Percentiles rank a stretch among this genome's conserved stretches.
Conservation (phyloP, 768 basidiomycete genomes). For the Tephrocybe sp. region DNA sequence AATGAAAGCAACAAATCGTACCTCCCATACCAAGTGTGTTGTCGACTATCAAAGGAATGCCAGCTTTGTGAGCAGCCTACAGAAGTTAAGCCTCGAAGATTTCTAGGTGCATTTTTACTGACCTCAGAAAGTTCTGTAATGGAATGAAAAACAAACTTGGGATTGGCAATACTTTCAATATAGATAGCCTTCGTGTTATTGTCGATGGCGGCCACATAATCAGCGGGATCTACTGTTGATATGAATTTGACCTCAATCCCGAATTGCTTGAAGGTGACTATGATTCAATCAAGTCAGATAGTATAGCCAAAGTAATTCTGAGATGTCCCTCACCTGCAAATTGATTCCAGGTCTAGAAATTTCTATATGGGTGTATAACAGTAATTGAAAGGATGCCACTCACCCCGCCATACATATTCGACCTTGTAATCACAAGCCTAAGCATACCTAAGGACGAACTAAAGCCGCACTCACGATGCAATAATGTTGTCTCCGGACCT, state of each 20-base stretch:
- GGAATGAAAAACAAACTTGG: conserved; percentile 47
- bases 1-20: background rate
- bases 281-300: background rate
- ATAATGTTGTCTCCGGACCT: conserved; percentile 76
- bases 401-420: conserved; percentile 63
- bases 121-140: conserved; percentile 52
- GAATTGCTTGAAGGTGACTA: conserved; percentile 65
- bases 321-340: conserved; percentile 42
- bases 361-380: too few species aligned
- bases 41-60: conserved; percentile 35
- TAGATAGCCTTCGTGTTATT: conserved; percentile 55
- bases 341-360: conserved; percentile 60
- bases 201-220: conserved; percentile 42
- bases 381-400: background rate
- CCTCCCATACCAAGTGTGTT: conserved; percentile 40
- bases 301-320: background rate
- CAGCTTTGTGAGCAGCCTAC: conserved; percentile 48
- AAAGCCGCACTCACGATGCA: conserved; percentile 48
- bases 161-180: conserved; percentile 59
- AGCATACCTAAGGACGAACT: background rate
- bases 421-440: conserved; percentile 28
- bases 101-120: background rate
- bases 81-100: background rate
- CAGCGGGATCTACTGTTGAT: background rate
- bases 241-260: conserved; percentile 55